Conservation (phyloP, 768 basidiomycete species). For the Coprinellus micaceus region DNA sequence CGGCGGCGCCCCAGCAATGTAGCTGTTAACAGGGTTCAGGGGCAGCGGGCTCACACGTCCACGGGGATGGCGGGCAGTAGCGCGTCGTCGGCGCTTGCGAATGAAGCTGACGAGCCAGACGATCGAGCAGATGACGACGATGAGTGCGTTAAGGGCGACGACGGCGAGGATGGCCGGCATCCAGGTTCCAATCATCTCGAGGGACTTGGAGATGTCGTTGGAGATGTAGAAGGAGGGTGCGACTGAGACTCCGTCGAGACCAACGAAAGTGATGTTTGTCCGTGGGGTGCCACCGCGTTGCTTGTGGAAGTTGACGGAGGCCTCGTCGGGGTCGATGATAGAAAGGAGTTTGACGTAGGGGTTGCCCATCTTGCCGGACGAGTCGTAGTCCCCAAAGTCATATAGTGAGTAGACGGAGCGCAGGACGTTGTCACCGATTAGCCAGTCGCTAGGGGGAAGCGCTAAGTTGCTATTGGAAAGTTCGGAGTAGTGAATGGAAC, state of each 20-base stretch:
- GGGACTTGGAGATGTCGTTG: conserved; percentile 50
- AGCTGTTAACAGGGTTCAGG: conserved; percentile 43
- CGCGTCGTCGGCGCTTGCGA: conserved; percentile 40
- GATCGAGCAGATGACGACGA: conserved; percentile 54
- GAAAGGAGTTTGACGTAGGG: conserved; percentile 77
- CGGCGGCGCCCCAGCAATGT: conserved; percentile 32
- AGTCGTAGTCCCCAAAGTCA: conserved; percentile 78
- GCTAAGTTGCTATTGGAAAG: conserved; percentile 1
- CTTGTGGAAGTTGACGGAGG: conserved; percentile 67
- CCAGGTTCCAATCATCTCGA: conserved; percentile 61
- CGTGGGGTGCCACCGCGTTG: conserved; percentile 61
- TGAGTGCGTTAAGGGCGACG: conserved; percentile 73
- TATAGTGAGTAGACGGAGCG: conserved; percentile 81
- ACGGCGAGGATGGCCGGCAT: conserved; percentile 73
- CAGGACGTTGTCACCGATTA: conserved; percentile 79
- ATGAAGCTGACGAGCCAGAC: conserved; percentile 53
- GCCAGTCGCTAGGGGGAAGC: conserved; percentile 65
- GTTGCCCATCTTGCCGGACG: conserved; percentile 60
- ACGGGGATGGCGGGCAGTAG: conserved; percentile 30
- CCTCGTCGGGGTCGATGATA: conserved; percentile 63
- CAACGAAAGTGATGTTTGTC: conserved; percentile 67
- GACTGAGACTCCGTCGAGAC: conserved; percentile 40
- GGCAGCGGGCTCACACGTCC: conserved; percentile 37
- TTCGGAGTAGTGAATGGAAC: conserved; percentile 11
- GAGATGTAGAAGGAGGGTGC: conserved; percentile 52